Conservation (phyloP, 148 eudicot genomes). For the Fagopyrum esculentum region DNA sequence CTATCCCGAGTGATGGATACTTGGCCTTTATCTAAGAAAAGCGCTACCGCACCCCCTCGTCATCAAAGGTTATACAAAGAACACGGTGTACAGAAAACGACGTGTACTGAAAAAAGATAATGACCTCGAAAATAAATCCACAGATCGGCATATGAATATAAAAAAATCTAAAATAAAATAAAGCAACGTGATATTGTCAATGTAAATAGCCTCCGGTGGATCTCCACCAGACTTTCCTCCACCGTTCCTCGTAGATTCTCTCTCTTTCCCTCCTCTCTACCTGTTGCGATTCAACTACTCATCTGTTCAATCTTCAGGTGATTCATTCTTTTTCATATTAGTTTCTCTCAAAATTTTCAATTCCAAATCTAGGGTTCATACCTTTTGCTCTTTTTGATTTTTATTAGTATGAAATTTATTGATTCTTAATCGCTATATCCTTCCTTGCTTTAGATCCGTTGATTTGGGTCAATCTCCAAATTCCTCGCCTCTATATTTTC, state of each 20-base stretch:
- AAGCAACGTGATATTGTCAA: neutral
- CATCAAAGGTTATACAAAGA: neutral
- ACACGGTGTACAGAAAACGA: conserved; percentile 6
- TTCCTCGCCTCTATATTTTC: neutral
- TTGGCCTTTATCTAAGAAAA: too few species aligned
- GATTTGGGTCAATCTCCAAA: neutral
- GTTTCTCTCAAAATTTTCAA: neutral
- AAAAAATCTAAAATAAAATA: neutral
- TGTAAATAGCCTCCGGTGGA: conserved; percentile 1
- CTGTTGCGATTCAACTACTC: conserved; percentile 9
- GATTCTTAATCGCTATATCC: neutral
- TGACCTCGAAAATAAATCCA: neutral
- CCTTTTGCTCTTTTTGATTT: neutral
- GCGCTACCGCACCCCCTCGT: too few species aligned
- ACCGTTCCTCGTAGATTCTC: neutral
- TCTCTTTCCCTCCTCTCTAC: neutral
- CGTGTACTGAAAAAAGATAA: neutral
- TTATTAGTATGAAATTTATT: neutral
- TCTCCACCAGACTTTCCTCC: conserved; percentile 9
- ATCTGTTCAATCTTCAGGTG: conserved; percentile 5
- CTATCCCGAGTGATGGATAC: too few species aligned
- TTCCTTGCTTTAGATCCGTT: neutral
- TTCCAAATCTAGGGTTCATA: neutral
- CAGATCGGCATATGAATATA: neutral
- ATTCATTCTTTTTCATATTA: neutral